Base-by-base conservation (phyloP, 768 basidiomycete genomes). In the Collybia nuda region DNA sequence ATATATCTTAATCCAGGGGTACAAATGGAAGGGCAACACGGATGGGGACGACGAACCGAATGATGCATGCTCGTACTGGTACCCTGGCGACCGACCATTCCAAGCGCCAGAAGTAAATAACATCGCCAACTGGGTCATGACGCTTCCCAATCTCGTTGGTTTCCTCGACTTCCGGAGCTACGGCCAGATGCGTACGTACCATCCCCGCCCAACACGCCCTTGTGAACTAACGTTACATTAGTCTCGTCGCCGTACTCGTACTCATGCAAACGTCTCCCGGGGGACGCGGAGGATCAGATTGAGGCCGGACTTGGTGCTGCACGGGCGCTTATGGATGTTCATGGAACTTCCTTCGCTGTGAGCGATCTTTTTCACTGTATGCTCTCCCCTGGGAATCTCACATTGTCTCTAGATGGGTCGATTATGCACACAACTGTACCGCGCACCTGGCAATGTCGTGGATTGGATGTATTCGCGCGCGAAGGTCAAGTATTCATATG, bases 131-230 rank as follows among this genome's bases (percentile, higher is more conserved):
- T 90, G 81, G 63, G 70, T 90, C 47, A 70, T 72, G 17, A 73
- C 72, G 6, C 66, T 81, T 9, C 72, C 78, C 6, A 72, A 76
- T 53, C 68, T 90, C 14, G 72, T 77, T 17, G 84, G 75, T 1
- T 93, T 90, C 65, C 51, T 92, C 26, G 90, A 93, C 66, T 62
- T 92, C 44, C 75, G 92, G 55, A 88, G 84, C 57, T 94, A 90
- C 59, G 90, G 90, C 0, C 90, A 93, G 62, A 86, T 91, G 78
- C 63, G 88, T 91, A 58, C 50, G 87, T 76, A 1, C 32, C 48
- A 32, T 5, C 8, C 15, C 5, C 6, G 19, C 36, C 15, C 44
- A 35, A 17, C 40, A 26, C 42, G 15, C 5, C 18, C 21, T 9
- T 18, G 3, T 18, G 24, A 19, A 15, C 15, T 14, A 19, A 28